Evolutionary conservation across 2,329 filamentous ascomycete species (phyloP).

Genomic region (Fusarium musae): DNA sequence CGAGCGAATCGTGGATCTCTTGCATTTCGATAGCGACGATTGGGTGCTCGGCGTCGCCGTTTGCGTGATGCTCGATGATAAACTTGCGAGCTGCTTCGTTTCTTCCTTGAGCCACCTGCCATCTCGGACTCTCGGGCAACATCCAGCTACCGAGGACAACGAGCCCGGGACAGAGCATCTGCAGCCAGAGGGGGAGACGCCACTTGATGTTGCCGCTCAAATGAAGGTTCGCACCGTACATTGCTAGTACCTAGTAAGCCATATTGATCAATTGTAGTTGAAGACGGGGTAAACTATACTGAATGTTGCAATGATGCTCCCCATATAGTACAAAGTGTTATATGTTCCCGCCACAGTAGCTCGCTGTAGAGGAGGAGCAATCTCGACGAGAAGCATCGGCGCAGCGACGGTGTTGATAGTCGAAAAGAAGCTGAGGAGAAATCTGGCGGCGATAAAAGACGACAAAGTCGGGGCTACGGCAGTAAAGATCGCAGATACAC

Average conservation of each 20-base stretch:
- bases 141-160: background rate
- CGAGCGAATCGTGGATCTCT: background rate
- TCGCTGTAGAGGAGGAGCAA: background rate
- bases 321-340: background rate
- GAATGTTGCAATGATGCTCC: background rate
- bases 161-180: background rate
- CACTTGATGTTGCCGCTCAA: background rate
- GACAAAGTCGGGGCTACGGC: background rate
- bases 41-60: background rate
- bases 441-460: background rate
- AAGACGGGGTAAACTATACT: fast-evolving
- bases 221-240: background rate
- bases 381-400: background rate
- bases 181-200: background rate
- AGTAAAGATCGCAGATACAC: background rate
- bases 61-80: background rate
- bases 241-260: background rate
- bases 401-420: background rate
- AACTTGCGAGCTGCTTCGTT: background rate
- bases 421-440: background rate
- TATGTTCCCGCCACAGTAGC: background rate
- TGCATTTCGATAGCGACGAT: background rate
- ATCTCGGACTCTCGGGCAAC: background rate
- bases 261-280: fast-evolving
- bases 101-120: background rate